A percentile compares a stretch with the other conserved stretches of the same genome.
phyloP scores from a whole-genome alignment of 805 yeast species.

The Cyberlindnera americana region DNA sequence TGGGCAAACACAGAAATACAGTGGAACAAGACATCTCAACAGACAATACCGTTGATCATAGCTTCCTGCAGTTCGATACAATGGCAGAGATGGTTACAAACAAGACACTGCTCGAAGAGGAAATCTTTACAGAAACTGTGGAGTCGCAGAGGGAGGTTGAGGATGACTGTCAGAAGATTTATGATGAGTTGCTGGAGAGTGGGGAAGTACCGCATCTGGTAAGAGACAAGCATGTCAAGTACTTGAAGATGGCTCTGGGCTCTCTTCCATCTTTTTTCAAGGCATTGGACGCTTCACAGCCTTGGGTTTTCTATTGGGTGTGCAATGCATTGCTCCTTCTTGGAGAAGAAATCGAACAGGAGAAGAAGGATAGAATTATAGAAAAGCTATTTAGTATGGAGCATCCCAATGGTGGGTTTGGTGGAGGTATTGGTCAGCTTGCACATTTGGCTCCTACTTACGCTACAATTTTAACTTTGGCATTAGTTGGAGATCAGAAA shows the following conservation, averaged over 20 bases:
- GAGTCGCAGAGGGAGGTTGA: constrained; percentile 34
- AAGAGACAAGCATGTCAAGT: constrained; percentile 19
- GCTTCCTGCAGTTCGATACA: constrained; percentile 12
- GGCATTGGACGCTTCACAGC: constrained; percentile 80
- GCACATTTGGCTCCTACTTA: constrained; percentile 86
- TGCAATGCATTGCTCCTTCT: constrained; percentile 49
- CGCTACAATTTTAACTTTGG: constrained; percentile 66
- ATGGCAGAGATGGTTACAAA: constrained; percentile 17
- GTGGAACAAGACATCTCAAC: constrained; percentile 6
- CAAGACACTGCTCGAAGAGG: constrained; percentile 23
- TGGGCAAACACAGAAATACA: constrained; percentile 3
- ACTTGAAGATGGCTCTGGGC: constrained; percentile 20
- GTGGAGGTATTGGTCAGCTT: constrained; percentile 80
- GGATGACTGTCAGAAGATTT: constrained; percentile 29
- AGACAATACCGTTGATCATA: constrained; percentile 1
- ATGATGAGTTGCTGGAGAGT: constrained; percentile 25
- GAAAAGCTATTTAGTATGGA: constrained; percentile 31
- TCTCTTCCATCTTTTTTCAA: constrained; percentile 23
- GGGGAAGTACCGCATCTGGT: constrained; percentile 18
- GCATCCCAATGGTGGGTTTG: constrained; percentile 59
- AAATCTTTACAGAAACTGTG: constrained; percentile 35
- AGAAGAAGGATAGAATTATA: constrained; percentile 29
- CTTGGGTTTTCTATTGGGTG: constrained; percentile 90
- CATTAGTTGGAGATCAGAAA: constrained; percentile 43
- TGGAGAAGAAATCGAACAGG: constrained; percentile 29